Evolutionary conservation across 495 filamentous ascomycete genomes (phyloP).

Genomic region (Penicillium salamii): DNA sequence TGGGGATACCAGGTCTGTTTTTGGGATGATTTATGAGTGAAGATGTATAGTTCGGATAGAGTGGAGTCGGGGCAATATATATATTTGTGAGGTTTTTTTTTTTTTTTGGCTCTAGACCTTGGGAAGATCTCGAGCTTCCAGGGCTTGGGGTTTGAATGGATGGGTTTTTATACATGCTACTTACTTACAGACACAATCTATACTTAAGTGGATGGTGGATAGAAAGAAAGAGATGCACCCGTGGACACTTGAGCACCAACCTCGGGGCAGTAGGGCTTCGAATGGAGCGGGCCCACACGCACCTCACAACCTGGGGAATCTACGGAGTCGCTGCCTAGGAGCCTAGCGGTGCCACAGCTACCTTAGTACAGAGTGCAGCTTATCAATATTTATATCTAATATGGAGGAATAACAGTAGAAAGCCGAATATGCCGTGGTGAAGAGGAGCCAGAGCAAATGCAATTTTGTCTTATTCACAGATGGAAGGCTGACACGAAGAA

Average conservation of each 20-base stretch:
- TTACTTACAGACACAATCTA: too few species aligned
- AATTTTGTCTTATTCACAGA: conserved; percentile 23
- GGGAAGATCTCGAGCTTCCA: too few species aligned
- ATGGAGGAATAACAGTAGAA: conserved; percentile 13
- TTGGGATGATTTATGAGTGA: neutral
- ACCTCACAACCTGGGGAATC: conserved; percentile 2
- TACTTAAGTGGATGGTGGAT: too few species aligned
- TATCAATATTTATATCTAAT: too few species aligned
- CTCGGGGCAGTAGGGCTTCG: neutral
- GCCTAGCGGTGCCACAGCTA: neutral
- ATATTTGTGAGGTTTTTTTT: neutral
- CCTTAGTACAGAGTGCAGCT: neutral
- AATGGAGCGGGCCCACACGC: conserved; percentile 1
- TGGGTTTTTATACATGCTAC: too few species aligned
- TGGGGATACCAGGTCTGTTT: neutral
- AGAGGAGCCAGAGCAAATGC: conserved; percentile 30
- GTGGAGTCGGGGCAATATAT: conserved; percentile 3
- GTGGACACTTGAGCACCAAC: neutral
- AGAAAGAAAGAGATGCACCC: too few species aligned
- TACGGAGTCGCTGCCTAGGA: neutral
- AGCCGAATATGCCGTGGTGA: conserved; percentile 19
- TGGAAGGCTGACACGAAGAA: conserved; percentile 11
- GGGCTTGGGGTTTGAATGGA: too few species aligned
- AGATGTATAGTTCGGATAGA: conserved; percentile 2
- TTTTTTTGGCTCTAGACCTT: too few species aligned